These are phyloP conservation scores for Thermomyces lanuginosus DNA, from an alignment of 2,329 filamentous ascomycete species.

Conservation along the genomic window DNA sequence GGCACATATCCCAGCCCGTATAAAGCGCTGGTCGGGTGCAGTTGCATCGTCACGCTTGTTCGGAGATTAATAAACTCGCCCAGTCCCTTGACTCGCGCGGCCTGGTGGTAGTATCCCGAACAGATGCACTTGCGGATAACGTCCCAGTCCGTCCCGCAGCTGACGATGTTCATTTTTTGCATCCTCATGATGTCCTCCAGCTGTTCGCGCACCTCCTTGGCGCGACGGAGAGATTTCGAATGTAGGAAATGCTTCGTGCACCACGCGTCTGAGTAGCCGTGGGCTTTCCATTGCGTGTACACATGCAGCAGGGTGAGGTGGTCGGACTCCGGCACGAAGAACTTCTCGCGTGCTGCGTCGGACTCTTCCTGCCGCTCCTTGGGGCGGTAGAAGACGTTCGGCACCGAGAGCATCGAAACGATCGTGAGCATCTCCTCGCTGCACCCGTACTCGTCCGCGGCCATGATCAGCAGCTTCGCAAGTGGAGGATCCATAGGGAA, in stretches of 20 bases:
- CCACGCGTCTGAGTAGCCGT: slow-evolving; percentile 81
- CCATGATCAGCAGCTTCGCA: slow-evolving; percentile 85
- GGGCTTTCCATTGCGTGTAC: slow-evolving; percentile 86
- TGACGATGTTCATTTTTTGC: slow-evolving; percentile 74
- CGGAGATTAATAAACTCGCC: slow-evolving; percentile 95
- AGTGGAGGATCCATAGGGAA: slow-evolving; percentile 97
- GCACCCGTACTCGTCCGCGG: slow-evolving; percentile 74
- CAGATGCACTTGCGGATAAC: slow-evolving; percentile 91
- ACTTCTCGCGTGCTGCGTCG: slow-evolving; percentile 88
- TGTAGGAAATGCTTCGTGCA: slow-evolving; percentile 88
- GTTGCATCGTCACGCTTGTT: slow-evolving; percentile 81
- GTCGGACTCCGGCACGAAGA: slow-evolving; percentile 95
- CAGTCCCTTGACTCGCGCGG: slow-evolving; percentile 85
- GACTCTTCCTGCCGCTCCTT: slow-evolving; percentile 95
- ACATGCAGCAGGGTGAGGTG: slow-evolving; percentile 92
- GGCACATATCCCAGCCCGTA: slow-evolving; percentile 88
- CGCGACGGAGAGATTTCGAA: slow-evolving; percentile 78
- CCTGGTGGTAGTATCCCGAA: slow-evolving; percentile 95
- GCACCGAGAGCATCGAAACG: slow-evolving; percentile 93
- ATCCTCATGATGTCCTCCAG: slow-evolving; percentile 84
- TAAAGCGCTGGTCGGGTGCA: slow-evolving; percentile 84
- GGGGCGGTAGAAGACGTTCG: slow-evolving; percentile 89
- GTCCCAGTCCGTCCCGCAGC: slow-evolving; percentile 95
- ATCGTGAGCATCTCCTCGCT: slow-evolving; percentile 98
- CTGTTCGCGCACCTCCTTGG: slow-evolving; percentile 88